Evolutionary conservation across 352 stramenopile genomes (phyloP), one percentile per base, ranked within the genome.

Genomic region (Globisporangium heterothallicum): DNA sequence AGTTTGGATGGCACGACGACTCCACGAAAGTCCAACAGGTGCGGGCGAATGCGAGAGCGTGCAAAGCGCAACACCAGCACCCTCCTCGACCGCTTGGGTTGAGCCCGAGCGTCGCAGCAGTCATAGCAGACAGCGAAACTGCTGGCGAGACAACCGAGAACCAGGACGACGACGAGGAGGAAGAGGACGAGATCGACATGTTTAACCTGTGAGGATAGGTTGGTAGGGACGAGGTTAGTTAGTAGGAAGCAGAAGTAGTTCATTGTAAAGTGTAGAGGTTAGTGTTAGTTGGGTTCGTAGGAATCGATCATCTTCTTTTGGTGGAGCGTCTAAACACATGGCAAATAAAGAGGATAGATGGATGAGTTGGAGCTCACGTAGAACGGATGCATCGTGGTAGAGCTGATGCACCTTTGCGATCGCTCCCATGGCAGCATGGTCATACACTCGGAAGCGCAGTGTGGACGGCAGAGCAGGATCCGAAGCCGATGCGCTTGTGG

Each of bases 381-480:
- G 12, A 19, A 14, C n/a, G 29, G 18, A 42, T 18, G n/a, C n/a
- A n/a, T n/a, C n/a, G n/a, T n/a, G n/a, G n/a, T n/a, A n/a, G n/a
- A n/a, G n/a, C n/a, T n/a, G n/a, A n/a, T n/a, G n/a, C n/a, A 84
- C 73, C 68, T 80, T 46, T 8, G 68, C 70, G 48, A 80, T 38
- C 8, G 61, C 27, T 14, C 49, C 64, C 70, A 84, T 84, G 13
- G 68, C 26, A 18, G 53, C 49, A 8, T 48, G 26, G 46, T 81
- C 70, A 38, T 70, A 74, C 16, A 79, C 60, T 21, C 70, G 65
- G 26, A 84, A 62, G 6, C 64, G 66, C 36, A 83, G 50, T 18
- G 46, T 29, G 30, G 25, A 56, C 41, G n/a, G 36, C 10, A 13
- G 24, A 53, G 46, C 36, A 59, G 66, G 32, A 35, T 59, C 21